Evolutionary conservation across 2,329 filamentous ascomycete genomes (phyloP).

Genomic region (Polytolypa hystricis): DNA sequence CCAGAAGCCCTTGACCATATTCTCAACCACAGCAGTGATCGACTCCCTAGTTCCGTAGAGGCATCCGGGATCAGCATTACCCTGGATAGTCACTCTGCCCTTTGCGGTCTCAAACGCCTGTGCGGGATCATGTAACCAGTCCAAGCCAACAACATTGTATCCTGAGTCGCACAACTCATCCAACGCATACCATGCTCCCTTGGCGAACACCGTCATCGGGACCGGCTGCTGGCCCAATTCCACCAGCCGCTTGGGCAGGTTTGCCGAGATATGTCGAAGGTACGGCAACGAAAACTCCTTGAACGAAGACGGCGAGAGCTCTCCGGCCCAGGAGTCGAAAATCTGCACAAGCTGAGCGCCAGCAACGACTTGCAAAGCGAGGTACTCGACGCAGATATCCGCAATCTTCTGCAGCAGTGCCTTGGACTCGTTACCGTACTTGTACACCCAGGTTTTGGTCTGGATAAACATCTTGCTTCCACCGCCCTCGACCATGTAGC

Average conservation of each 20-base stretch:
- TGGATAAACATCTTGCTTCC: slow-evolving; percentile 91
- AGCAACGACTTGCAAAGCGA: slow-evolving; percentile 83
- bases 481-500: slow-evolving; percentile 98
- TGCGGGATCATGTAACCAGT: slow-evolving; percentile 86
- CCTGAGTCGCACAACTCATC: slow-evolving; percentile 77
- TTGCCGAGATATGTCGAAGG: slow-evolving; percentile 68
- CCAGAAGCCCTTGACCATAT: slow-evolving; percentile 78
- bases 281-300: slow-evolving; percentile 78
- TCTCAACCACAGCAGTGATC: slow-evolving; percentile 71
- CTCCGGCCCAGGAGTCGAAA: slow-evolving; percentile 96
- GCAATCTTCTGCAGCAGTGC: slow-evolving; percentile 80
- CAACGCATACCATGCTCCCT: slow-evolving; percentile 92
- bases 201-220: slow-evolving; percentile 96
- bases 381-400: slow-evolving; percentile 86
- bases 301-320: slow-evolving; percentile 76
- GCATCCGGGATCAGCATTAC: slow-evolving; percentile 89
- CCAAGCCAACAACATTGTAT: slow-evolving; percentile 87
- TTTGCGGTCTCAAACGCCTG: slow-evolving; percentile 72
- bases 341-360: slow-evolving; percentile 94
- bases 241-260: slow-evolving; percentile 62
- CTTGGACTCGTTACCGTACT: slow-evolving; percentile 69
- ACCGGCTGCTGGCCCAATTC: slow-evolving; percentile 68
- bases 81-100: slow-evolving; percentile 73
- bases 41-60: slow-evolving; percentile 73
- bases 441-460: slow-evolving; percentile 95